Base-by-base conservation (phyloP, 2,329 filamentous ascomycete genomes). In the Lomentospora prolificans region DNA sequence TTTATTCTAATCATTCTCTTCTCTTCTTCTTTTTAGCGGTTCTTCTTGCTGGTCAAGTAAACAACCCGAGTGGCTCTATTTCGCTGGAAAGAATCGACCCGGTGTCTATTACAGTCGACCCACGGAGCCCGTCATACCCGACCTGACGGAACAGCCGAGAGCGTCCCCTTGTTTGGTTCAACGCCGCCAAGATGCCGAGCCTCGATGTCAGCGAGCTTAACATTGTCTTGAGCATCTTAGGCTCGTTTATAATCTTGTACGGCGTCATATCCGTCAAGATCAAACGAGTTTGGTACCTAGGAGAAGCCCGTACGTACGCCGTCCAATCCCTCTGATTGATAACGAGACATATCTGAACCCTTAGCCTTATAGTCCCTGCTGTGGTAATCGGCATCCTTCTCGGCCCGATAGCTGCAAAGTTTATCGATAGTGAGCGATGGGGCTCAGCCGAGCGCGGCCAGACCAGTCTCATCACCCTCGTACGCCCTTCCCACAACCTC, bases 321-420 rank as follows among this genome's bases (percentile, higher is more conserved):
- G n/a, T 10, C 6, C 25, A 33, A 22, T 24, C 31, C 10, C 3
- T n/a, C 19, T 44, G 9, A 41, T 5, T 41, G 55, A 41, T 33
- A 53, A 24, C 24, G 30, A 19, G 9, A 57, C 27, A 22, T 3
- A 3, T 3, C 9, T 7, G 25, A n/a, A 31, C n/a, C 27, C 30
- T 22, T 51, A 14, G 8, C 25, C 24, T n/a, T 22, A 33, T 28
- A 82, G 78, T 83, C 17, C 79, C 79, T 2, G 78, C 80, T 1
- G 72, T 84, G 22, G 17, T 77, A 7, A 59, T 81, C 27, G 81
- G 81, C 2, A 73, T 81, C 51, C 61, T 74, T 0, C 68, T 84
- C 3, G 80, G 81, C 0, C 81, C 80, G 0, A 64, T 81, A 17
- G 71, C 75, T 3, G 75, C 78, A 1, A 80, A 73, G 39, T 76